Percentiles rank a stretch among this genome's conserved stretches.
phyloP scores from a whole-genome alignment of 257 asterid species.

The Nicotiana noctiflora region DNA sequence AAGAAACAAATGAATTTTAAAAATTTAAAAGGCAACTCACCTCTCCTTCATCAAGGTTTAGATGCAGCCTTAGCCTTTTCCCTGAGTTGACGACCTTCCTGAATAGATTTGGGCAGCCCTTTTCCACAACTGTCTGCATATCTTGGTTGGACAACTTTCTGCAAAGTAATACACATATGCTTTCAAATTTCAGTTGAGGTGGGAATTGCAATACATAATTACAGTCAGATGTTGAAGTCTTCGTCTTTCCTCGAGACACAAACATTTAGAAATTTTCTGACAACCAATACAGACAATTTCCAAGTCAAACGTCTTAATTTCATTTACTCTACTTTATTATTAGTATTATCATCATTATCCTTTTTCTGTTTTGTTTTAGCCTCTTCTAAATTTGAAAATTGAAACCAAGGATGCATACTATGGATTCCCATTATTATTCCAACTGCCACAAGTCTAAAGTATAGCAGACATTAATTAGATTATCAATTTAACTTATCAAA shows the following conservation, averaged over 20 bases:
- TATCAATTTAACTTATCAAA: not conserved
- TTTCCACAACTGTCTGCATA: constrained; percentile 59
- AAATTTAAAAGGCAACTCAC: constrained; percentile 32
- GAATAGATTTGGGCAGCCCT: constrained; percentile 70
- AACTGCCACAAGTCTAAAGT: not conserved
- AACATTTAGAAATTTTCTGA: not conserved
- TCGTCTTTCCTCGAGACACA: not conserved
- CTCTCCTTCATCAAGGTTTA: constrained; percentile 71
- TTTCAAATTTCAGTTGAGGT: not conserved
- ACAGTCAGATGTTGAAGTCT: not conserved
- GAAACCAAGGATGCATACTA: not conserved
- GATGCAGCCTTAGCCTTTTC: constrained; percentile 74
- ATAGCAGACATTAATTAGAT: not conserved
- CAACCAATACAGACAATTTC: not conserved
- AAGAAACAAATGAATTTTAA: not conserved
- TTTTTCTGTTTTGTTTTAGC: not conserved
- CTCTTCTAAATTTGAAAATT: not conserved
- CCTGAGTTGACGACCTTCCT: constrained; percentile 86
- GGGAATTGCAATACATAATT: not conserved
- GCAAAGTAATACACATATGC: constrained; percentile 15
- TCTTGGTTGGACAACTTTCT: constrained; percentile 65
- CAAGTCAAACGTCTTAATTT: not conserved
- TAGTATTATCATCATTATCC: not conserved
- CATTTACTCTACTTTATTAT: not conserved
- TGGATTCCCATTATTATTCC: not conserved